Conservation (phyloP, 768 basidiomycete genomes). For the Lactifluus volemus region DNA sequence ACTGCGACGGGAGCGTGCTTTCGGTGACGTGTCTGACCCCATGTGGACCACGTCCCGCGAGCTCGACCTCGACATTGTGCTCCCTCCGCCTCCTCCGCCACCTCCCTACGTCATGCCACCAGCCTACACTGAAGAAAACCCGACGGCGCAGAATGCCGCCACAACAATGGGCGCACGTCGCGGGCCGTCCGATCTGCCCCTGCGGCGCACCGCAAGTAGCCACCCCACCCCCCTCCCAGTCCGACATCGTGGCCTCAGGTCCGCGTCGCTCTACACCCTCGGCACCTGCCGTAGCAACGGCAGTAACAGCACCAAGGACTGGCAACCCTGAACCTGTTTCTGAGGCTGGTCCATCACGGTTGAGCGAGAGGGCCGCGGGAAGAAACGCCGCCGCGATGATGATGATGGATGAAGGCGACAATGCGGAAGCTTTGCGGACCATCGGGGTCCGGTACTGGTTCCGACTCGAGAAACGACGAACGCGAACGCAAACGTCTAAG, state of each 20-base stretch:
- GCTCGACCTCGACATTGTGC: neutral
- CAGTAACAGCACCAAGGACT: no score
- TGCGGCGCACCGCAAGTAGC: no score
- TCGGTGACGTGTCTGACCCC: neutral
- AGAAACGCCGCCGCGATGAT: conserved; percentile 8
- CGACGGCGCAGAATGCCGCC: no score
- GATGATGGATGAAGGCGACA: neutral
- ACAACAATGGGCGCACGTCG: neutral
- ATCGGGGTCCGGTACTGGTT: neutral
- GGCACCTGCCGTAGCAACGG: neutral
- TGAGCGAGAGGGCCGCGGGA: conserved; percentile 2
- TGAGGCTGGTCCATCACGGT: neutral
- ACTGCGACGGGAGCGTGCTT: conserved; percentile 8
- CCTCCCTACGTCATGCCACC: neutral
- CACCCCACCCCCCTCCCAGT: neutral
- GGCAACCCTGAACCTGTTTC: neutral
- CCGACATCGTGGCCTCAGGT: neutral
- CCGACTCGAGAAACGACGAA: neutral
- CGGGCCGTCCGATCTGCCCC: neutral
- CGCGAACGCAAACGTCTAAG: neutral
- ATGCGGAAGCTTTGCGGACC: neutral
- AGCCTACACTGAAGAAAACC: neutral
- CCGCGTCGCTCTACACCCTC: neutral
- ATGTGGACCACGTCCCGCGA: conserved; percentile 5
- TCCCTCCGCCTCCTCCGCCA: no score